phyloP scores from a whole-genome alignment of 139 green algal genomes.

The Closterium sp. region DNA sequence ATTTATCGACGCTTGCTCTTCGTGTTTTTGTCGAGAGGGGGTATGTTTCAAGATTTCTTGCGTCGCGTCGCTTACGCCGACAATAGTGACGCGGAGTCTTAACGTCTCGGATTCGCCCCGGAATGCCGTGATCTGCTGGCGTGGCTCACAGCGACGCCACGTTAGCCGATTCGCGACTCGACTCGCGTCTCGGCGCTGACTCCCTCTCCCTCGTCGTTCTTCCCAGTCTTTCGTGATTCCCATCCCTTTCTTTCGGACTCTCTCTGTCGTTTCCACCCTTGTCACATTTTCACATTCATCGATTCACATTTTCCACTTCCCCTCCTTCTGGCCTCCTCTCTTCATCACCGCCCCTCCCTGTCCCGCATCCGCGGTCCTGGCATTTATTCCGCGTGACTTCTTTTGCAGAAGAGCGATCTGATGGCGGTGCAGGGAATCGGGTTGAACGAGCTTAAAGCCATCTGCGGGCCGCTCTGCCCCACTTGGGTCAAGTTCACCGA shows the following conservation, averaged over 20 bases:
- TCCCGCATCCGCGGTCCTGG: too few relatives aligned
- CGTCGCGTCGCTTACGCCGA: neutral
- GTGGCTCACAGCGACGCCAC: neutral
- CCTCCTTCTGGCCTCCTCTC: neutral
- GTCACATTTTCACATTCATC: too few relatives aligned
- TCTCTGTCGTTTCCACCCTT: neutral
- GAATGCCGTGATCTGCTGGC: neutral
- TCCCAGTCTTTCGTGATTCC: too few relatives aligned
- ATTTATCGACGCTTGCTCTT: neutral
- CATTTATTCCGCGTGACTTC: too few relatives aligned
- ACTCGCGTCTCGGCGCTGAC: neutral
- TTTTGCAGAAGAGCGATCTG: neutral
- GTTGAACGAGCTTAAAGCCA: neutral
- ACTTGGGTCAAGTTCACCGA: neutral
- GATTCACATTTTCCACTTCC: neutral
- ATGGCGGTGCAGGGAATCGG: neutral
- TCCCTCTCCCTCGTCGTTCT: too few relatives aligned
- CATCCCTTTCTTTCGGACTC: too few relatives aligned
- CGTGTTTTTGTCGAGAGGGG: neutral
- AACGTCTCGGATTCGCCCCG: neutral
- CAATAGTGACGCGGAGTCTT: neutral
- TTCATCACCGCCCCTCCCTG: too few relatives aligned
- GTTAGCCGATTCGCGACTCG: neutral
- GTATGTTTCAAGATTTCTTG: neutral
- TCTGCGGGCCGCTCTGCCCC: neutral